A percentile compares a stretch with the other conserved stretches of the same genome.
Evolutionary conservation across 2,329 filamentous ascomycete genomes (phyloP).

Genomic region (Phialemoniopsis sp.): DNA sequence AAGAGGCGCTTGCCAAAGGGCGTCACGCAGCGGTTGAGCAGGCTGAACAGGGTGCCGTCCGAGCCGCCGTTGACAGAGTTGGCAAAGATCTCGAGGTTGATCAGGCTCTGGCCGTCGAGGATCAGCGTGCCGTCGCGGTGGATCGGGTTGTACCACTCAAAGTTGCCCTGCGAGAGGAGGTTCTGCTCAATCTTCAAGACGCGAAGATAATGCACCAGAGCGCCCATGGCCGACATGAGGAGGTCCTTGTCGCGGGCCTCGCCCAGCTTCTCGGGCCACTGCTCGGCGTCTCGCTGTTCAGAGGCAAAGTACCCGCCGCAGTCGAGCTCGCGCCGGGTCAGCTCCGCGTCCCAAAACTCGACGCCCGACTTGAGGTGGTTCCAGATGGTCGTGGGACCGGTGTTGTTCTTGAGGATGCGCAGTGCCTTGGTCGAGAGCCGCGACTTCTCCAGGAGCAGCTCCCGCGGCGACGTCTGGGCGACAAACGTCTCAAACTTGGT

Average conservation of each 20-base stretch:
- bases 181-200: slow-evolving; percentile 85
- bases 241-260: slow-evolving; percentile 74
- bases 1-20: slow-evolving; percentile 96
- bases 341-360: slow-evolving; percentile 89
- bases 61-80: slow-evolving; percentile 84
- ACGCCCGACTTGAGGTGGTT: slow-evolving; percentile 82
- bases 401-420: slow-evolving; percentile 95
- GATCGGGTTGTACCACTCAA: slow-evolving; percentile 89
- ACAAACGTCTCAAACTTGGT: slow-evolving; percentile 98
- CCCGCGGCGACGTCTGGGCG: slow-evolving; percentile 84
- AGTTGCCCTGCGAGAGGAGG: slow-evolving; percentile 84
- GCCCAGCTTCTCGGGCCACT: slow-evolving; percentile 74
- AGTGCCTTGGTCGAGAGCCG: slow-evolving; percentile 82
- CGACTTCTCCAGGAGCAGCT: slow-evolving; percentile 85
- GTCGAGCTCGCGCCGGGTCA: slow-evolving; percentile 75
- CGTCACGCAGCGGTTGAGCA: slow-evolving; percentile 92
- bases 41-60: slow-evolving; percentile 83
- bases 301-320: slow-evolving; percentile 73
- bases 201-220: slow-evolving; percentile 80
- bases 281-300: slow-evolving; percentile 40
- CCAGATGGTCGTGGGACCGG: slow-evolving; percentile 88
- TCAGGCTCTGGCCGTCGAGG: slow-evolving; percentile 90
- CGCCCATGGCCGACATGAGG: slow-evolving; percentile 87
- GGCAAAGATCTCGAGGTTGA: slow-evolving; percentile 95
- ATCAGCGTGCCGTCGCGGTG: slow-evolving; percentile 85